These are phyloP conservation scores for Cercospora janseana DNA, from an alignment of 2,329 filamentous ascomycete species.

Conservation along the genomic window DNA sequence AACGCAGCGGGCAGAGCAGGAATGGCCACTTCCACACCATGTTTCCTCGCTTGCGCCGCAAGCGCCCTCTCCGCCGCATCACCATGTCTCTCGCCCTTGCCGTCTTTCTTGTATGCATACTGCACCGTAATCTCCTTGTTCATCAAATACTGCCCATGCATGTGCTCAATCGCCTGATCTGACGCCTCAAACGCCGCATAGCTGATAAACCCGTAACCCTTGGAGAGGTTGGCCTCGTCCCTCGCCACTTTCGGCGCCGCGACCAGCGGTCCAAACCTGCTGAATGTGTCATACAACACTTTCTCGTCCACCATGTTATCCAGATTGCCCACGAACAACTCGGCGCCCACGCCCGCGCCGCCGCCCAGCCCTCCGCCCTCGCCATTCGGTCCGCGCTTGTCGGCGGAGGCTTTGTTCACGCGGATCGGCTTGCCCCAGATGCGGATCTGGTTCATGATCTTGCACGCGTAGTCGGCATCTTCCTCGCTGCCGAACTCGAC, in stretches of 20 bases:
- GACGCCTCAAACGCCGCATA: slow-evolving; percentile 92
- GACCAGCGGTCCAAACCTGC: slow-evolving; percentile 82
- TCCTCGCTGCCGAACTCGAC: slow-evolving; percentile 96
- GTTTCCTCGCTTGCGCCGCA: slow-evolving; percentile 86
- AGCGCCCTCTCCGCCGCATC: slow-evolving; percentile 90
- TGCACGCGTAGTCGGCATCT: slow-evolving; percentile 93
- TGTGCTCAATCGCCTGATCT: slow-evolving; percentile 84
- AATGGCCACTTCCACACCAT: slow-evolving; percentile 82
- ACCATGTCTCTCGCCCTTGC: slow-evolving; percentile 92
- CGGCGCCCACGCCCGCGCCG: slow-evolving; percentile 83
- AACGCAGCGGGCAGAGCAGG: slow-evolving; percentile 74
- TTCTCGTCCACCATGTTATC: slow-evolving; percentile 95
- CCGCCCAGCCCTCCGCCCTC: slow-evolving; percentile 80
- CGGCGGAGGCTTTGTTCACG: slow-evolving; percentile 90
- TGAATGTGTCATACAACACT: slow-evolving; percentile 91
- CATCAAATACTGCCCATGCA: slow-evolving; percentile 95
- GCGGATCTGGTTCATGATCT: slow-evolving; percentile 94
- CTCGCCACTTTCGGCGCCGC: slow-evolving; percentile 86
- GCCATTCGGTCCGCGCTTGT: slow-evolving; percentile 87
- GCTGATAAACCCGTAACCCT: slow-evolving; percentile 94
- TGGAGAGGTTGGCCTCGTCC: slow-evolving; percentile 82
- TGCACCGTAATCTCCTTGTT: slow-evolving; percentile 96
- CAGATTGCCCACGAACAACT: slow-evolving; percentile 94
- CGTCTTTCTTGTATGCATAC: slow-evolving; percentile 99
- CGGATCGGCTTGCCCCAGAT: slow-evolving; percentile 92